Percentiles rank a stretch among this genome's conserved stretches.
Conservation (phyloP, 371 early-diverging fungal species). For the Sporodiniella umbellata region DNA sequence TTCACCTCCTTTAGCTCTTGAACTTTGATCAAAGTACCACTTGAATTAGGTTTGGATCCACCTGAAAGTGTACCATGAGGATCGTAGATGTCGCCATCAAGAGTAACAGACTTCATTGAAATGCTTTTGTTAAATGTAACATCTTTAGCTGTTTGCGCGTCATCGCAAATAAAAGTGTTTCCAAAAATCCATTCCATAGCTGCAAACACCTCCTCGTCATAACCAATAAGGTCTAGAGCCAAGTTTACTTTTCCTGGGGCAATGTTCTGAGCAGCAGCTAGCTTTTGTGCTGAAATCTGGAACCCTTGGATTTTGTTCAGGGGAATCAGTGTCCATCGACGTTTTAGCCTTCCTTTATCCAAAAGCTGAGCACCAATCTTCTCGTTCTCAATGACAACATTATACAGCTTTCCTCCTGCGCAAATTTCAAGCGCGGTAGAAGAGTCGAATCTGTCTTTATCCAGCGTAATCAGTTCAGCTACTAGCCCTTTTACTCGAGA, state of each 20-base stretch:
- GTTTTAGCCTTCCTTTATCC: slow-evolving; percentile 73
- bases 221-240: slow-evolving; percentile 83
- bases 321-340: slow-evolving; percentile 96
- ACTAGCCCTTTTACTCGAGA: slow-evolving; percentile 89
- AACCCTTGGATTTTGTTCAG: slow-evolving; percentile 89
- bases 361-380: slow-evolving; percentile 82
- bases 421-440: slow-evolving; percentile 89
- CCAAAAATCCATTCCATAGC: slow-evolving; percentile 98
- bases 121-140: slow-evolving; percentile 87
- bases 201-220: slow-evolving; percentile 67
- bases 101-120: slow-evolving; percentile 86
- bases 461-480: slow-evolving; percentile 80
- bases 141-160: slow-evolving; percentile 80
- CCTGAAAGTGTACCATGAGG: slow-evolving; percentile 97
- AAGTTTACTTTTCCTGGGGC: slow-evolving; percentile 83
- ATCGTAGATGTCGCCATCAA: slow-evolving; percentile 99
- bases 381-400: slow-evolving; percentile 96
- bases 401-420: slow-evolving; percentile 91
- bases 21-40: slow-evolving; percentile 74
- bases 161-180: slow-evolving; percentile 87
- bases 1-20: slow-evolving; percentile 63
- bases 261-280: slow-evolving; percentile 68
- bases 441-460: slow-evolving; percentile 55
- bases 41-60: slow-evolving; percentile 81
- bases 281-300: slow-evolving; percentile 53